Evolutionary conservation across 2,329 filamentous ascomycete genomes (phyloP).

Genomic region (Pyrenochaeta sp.): DNA sequence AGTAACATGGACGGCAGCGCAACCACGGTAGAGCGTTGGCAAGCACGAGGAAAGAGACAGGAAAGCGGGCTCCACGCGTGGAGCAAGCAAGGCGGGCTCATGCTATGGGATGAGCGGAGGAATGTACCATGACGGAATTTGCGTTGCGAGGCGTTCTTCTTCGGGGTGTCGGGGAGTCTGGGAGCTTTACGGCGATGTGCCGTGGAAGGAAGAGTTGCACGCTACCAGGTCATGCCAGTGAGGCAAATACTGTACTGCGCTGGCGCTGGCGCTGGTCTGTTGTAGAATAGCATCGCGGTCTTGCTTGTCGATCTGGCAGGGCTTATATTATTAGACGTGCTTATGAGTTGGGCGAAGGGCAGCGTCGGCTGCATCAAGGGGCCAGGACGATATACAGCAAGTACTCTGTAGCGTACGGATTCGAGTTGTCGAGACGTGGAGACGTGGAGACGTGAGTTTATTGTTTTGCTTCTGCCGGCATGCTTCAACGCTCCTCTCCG

Average conservation of each 20-base stretch:
- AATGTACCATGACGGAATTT: slow-evolving; percentile 24
- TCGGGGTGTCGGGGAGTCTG: slow-evolving; percentile 41
- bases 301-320: slow-evolving; percentile 16
- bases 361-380: slow-evolving; percentile 4
- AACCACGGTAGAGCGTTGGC: slow-evolving; percentile 26
- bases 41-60: slow-evolving; percentile 40
- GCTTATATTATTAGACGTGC: slow-evolving; percentile 29
- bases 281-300: slow-evolving; percentile 21
- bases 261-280: slow-evolving; percentile 19
- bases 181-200: slow-evolving; percentile 24
- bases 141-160: slow-evolving; percentile 22
- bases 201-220: slow-evolving; percentile 8
- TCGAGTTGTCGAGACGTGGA: slow-evolving; percentile 3
- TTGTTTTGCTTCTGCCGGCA: slow-evolving; percentile 31
- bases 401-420: slow-evolving; percentile 1
- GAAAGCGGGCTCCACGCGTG: slow-evolving; percentile 25
- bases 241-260: slow-evolving; percentile 28
- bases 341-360: slow-evolving; percentile 22
- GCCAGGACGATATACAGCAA: slow-evolving; percentile 4
- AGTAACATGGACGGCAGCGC: slow-evolving; percentile 17
- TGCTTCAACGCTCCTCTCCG: slow-evolving; percentile 25
- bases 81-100: slow-evolving; percentile 30
- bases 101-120: slow-evolving; percentile 7
- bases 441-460: background rate
- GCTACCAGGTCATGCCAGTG: slow-evolving; percentile 27